Base-by-base conservation (phyloP, 106 monocot species). In the Phalaenopsis aphrodite region DNA sequence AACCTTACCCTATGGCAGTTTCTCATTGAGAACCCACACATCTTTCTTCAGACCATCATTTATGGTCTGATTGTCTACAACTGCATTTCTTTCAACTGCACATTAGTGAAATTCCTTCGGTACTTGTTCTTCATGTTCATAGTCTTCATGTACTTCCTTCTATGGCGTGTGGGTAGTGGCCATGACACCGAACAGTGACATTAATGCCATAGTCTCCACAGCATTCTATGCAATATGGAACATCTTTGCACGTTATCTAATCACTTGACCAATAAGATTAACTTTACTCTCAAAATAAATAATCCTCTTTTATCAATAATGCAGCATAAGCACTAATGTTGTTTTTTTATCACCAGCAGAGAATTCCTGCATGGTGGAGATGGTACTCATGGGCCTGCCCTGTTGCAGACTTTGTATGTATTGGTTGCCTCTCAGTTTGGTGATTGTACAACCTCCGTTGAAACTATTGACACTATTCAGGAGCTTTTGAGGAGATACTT, bases 381-480 rank as follows among this genome's bases (percentile, higher is more conserved):
- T 82, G 82, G 82, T 82, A 82, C 69, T 82, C 61, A 42, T 82
- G 78, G 77, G 77, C 69, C 39, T 82, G 82, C 78, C 82, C 82
- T 49, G 68, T 78, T 39, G 52, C 77, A 14, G 90, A 91, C 88
- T 10, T 72, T 91, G 67, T 86, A 91, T 37, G 90, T 88, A 36
- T 78, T 91, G 68, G 37, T 91, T 58, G 84, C 73, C 5, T 91
- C 90, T 15, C 90, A 91, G 75, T 91, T 84, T 73, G 90, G 88
- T 42, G 90, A 91, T 36, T 45, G 85, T 8, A 3, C 21, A 2
- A 66, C 77, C 6, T 41, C 0, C 4, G 8, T 84, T 10, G 84
- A 82, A 1, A 19, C 18, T 41, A 75, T 47, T 8, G 69, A 4
- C 15, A 0, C n/a, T 6, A 88, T 88, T 16, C 24, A 76, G 0